These are phyloP conservation scores for Saraca asoca DNA, from an alignment of 331 rosid genomes.

Conservation along the genomic window DNA sequence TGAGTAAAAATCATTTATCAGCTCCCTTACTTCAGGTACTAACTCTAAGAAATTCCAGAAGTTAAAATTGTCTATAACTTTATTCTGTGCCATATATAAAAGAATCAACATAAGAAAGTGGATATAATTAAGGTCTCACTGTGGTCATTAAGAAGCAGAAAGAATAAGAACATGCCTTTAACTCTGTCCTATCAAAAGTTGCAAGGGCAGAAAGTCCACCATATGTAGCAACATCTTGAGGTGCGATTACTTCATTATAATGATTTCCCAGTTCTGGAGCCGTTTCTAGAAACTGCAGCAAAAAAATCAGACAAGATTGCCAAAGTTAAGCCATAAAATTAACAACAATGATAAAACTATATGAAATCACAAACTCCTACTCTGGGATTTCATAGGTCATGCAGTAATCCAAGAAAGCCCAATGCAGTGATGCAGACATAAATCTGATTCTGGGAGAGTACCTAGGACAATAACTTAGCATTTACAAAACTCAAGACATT, in stretches of 20 bases:
- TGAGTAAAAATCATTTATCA: slow-evolving; percentile 89
- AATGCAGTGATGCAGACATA: neutral
- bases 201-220: slow-evolving; percentile 99
- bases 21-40: slow-evolving; percentile 96
- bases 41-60: slow-evolving; percentile 93
- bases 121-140: slow-evolving; percentile 11
- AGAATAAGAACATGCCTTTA: slow-evolving; percentile 66
- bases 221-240: slow-evolving; percentile 97
- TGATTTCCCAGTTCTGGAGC: slow-evolving; percentile 74
- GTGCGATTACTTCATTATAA: slow-evolving; percentile 89
- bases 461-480: neutral
- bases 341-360: slow-evolving; percentile 21
- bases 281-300: slow-evolving; percentile 81
- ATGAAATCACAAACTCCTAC: slow-evolving; percentile 17
- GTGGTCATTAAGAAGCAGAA: slow-evolving; percentile 20
- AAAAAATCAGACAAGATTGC: slow-evolving; percentile 25
- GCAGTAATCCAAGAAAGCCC: slow-evolving; percentile 8
- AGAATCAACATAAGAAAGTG: slow-evolving; percentile 34
- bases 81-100: slow-evolving; percentile 63
- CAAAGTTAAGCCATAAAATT: slow-evolving; percentile 18
- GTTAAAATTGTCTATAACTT: slow-evolving; percentile 85
- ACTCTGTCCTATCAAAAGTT: slow-evolving; percentile 85
- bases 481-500: neutral
- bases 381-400: slow-evolving; percentile 14
- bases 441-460: neutral